phyloP scores from a whole-genome alignment of 805 yeast genomes.

The Jamesozyma lodderae region DNA sequence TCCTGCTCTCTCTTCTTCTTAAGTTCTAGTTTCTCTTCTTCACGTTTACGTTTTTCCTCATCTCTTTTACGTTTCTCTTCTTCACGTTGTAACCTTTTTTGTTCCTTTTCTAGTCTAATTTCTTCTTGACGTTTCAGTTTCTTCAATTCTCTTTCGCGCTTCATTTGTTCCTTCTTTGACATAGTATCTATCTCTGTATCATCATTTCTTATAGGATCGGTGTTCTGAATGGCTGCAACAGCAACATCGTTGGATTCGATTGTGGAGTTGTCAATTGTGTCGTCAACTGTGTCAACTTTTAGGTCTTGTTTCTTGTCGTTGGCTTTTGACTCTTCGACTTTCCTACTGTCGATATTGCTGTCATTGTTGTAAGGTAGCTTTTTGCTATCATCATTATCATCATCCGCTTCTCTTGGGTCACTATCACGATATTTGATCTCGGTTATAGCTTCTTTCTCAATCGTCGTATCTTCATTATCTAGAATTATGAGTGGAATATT shows the following conservation, averaged over 20 bases:
- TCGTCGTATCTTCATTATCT: not conserved
- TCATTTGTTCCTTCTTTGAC: not conserved
- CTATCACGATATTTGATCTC: too few species aligned
- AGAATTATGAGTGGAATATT: too few species aligned
- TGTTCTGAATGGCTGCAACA: too few species aligned
- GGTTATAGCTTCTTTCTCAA: not conserved
- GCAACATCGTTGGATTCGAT: too few species aligned
- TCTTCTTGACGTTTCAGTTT: conserved; percentile 1
- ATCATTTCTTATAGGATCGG: not conserved
- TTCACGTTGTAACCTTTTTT: conserved; percentile 8
- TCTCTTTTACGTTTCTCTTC: conserved; percentile 7
- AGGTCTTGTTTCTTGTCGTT: too few species aligned
- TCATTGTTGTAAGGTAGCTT: too few species aligned
- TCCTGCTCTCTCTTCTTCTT: conserved; percentile 7
- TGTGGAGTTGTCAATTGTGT: too few species aligned
- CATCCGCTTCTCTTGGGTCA: not conserved
- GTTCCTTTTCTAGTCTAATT: conserved; percentile 1
- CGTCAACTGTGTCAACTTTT: too few species aligned
- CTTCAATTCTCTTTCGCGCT: not conserved
- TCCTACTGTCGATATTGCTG: too few species aligned
- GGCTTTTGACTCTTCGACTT: too few species aligned
- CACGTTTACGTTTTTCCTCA: conserved; percentile 10
- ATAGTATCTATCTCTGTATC: not conserved
- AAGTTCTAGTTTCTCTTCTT: conserved; percentile 14
- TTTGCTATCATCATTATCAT: not conserved